Base-by-base conservation (phyloP, 148 eudicot species). In the Spergularia bocconei region DNA sequence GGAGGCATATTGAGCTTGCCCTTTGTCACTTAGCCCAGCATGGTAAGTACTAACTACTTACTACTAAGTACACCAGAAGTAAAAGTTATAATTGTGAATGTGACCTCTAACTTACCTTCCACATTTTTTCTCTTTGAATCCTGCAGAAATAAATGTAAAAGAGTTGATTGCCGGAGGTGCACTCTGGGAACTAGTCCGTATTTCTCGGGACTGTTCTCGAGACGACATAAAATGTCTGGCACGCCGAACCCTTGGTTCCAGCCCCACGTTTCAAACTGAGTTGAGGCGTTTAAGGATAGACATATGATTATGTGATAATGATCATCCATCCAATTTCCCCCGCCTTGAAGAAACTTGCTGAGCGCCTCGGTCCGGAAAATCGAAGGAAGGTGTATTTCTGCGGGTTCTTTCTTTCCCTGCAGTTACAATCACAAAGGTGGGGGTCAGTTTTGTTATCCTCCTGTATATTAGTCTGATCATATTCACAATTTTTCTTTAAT, bases 11-110 rank as follows among this genome's bases (percentile, higher is more conserved):
- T 66, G 99, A 96, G 84, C 91, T 96, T 20, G 99, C 99, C 33
- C 98, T 96, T 44, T 96, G 98, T 86, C 98, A 96, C 85, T 83
- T 96, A 79, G 99, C 99, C 52, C 98, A 96, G 72, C 99, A 92
- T 68, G 99, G 99, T 96, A 73, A 86, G 83, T 57, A 19, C 36
- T 29, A 29, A 29, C 36, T 29, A 29, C n/a, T n/a, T n/a, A n/a
- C n/a, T n/a, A n/a, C n/a, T n/a, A n/a, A n/a, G n/a, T n/a, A n/a
- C n/a, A 33, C 52, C 36, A 25, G 23, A 67, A 57, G 3, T 12
- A 47, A 44, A 10, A n/a, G 48, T 25, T 44, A 67, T 6, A 15
- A 66, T n/a, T 25, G 25, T 11, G 61, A 53, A 7, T 63, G 29
- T 25, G 36, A 12, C 23, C 20, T 36, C 20, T 20, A 52, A 59